Evolutionary conservation across 78 protist genomes (phyloP), one percentile per base, ranked within the genome.

Genomic region (Paratrimastix pyriformis): DNA sequence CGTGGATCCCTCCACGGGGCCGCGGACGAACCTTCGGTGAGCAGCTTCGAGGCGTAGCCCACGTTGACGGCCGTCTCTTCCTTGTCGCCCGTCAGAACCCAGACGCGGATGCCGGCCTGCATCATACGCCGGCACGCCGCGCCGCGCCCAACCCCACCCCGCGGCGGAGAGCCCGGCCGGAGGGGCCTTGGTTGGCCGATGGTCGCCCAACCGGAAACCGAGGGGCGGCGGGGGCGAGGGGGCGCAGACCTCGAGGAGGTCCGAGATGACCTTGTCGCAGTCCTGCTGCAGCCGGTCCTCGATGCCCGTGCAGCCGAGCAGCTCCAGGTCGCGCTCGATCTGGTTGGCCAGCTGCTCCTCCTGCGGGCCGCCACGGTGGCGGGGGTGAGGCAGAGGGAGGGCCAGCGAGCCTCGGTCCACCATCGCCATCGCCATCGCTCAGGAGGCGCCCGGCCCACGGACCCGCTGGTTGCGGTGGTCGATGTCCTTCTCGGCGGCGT

Each of bases 61-160:
- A 84, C 74, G 76, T 84, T 75, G 45, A 80, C 29, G 7, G 90
- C 90, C 2, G 99, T 96, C 44, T 87, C 88, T 13, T 73, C 73
- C 75, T 93, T 93, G 84, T 95, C 98, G 75, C 99, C 99, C 0
- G 99, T 96, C 33, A 96, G 82, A 88, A 96, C 87, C 97, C 98
- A 94, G 11, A 96, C 52, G 40, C 69, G 72, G 38, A 96, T 62
- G 37, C 85, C 86, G 9, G 97, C 96, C 9, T 80, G 59, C 24
- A 74, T 46, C 4, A 93, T 76, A 1, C 43, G 44, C 82, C 21
- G 88, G 80, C 58, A 80, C 88, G 29, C 79, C n/a, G 3, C 33
- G 3, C n/a, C n/a, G n/a, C n/a, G n/a, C n/a, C n/a, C n/a, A n/a
- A n/a, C n/a, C n/a, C n/a, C n/a, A n/a, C n/a, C n/a, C n/a, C n/a